Evolutionary conservation across 495 filamentous ascomycete species (phyloP).

Genomic region (Articulospora tetracladia): DNA sequence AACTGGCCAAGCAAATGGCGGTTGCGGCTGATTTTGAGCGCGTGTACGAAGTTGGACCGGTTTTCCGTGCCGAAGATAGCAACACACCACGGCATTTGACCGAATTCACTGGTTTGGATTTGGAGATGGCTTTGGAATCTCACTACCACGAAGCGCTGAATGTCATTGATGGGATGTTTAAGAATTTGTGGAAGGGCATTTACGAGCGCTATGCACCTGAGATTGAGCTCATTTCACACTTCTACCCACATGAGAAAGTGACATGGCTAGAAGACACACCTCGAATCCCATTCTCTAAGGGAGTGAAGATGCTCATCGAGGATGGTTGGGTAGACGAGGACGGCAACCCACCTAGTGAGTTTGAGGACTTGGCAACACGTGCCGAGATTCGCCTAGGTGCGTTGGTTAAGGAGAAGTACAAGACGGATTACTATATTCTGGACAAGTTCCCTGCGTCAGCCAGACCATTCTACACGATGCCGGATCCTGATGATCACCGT

Average conservation of each 20-base stretch:
- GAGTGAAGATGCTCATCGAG: slow-evolving; percentile 72
- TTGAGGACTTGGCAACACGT: slow-evolving; percentile 78
- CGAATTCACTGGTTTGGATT: slow-evolving; percentile 91
- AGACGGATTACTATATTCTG: slow-evolving; percentile 89
- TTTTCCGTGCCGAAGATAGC: slow-evolving; percentile 97
- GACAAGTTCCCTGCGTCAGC: slow-evolving; percentile 88
- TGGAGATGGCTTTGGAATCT: slow-evolving; percentile 86
- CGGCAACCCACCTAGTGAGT: slow-evolving; percentile 59
- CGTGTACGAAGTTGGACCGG: slow-evolving; percentile 89
- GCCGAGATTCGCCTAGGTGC: slow-evolving; percentile 85
- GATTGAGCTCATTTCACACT: slow-evolving; percentile 61
- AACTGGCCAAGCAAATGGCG: slow-evolving; percentile 92
- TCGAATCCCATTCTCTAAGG: slow-evolving; percentile 75
- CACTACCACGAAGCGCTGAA: slow-evolving; percentile 90
- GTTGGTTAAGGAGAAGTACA: slow-evolving; percentile 78
- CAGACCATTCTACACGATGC: slow-evolving; percentile 93
- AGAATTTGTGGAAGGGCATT: slow-evolving; percentile 79
- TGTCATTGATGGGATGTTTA: slow-evolving; percentile 79
- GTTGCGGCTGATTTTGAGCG: slow-evolving; percentile 88
- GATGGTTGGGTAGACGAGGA: slow-evolving; percentile 77
- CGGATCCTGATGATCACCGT: slow-evolving; percentile 66
- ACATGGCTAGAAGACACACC: slow-evolving; percentile 79
- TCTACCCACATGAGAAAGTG: slow-evolving; percentile 56
- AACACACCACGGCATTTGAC: slow-evolving; percentile 96
- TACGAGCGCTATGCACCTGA: slow-evolving; percentile 65